Conservation (phyloP, 1,284 basidiomycete species). For the Quambalaria eucalypti region DNA sequence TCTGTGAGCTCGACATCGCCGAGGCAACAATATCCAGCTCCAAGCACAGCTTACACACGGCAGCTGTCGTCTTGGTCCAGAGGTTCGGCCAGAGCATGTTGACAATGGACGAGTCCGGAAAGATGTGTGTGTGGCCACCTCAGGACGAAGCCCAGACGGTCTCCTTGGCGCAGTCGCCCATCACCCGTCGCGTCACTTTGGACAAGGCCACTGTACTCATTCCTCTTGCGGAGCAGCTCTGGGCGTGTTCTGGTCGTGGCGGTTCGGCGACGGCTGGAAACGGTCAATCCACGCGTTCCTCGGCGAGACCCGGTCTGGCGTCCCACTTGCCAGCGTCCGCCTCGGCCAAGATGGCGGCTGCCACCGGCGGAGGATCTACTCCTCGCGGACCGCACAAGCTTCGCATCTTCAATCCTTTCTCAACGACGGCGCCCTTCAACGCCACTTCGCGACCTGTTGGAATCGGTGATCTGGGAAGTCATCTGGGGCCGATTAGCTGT, state of each 20-base stretch:
- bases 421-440: conserved; percentile 40
- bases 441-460: conserved; percentile 25
- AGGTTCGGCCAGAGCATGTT: conserved; percentile 34
- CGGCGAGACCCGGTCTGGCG: neutral
- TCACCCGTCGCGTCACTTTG: conserved; percentile 37
- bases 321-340: too few species aligned
- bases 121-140: conserved; percentile 37
- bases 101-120: conserved; percentile 39
- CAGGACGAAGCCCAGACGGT: conserved; percentile 12
- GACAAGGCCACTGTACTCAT: conserved; percentile 28
- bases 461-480: conserved; percentile 53
- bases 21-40: conserved; percentile 18
- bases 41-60: conserved; percentile 26
- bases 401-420: conserved; percentile 41
- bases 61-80: conserved; percentile 25
- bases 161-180: conserved; percentile 23
- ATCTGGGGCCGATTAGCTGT: conserved; percentile 69
- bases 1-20: conserved; percentile 37
- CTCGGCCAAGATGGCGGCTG: conserved; percentile 6
- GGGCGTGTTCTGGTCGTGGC: conserved; percentile 20
- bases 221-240: conserved; percentile 36
- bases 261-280: too few species aligned
- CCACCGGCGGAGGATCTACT: neutral
- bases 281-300: too few species aligned
- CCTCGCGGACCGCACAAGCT: conserved; percentile 8